A percentile compares a stretch with the other conserved stretches of the same genome.
These are phyloP conservation scores for Clavaria fumosa DNA, from an alignment of 768 basidiomycete genomes.

Conservation along the genomic window DNA sequence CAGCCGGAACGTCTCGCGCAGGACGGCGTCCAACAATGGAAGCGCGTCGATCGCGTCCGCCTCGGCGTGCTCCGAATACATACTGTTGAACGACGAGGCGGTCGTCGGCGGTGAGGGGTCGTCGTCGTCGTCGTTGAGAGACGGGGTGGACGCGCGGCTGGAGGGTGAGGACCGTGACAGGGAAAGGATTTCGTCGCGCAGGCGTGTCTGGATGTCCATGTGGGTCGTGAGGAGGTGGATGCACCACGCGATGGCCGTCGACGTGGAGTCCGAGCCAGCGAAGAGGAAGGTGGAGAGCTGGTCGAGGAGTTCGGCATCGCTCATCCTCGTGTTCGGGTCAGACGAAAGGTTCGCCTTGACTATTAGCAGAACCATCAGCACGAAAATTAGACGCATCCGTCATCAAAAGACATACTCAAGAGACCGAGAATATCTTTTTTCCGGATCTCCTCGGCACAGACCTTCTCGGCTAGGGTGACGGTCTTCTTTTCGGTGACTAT, in stretches of 20 bases:
- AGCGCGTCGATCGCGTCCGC: conserved; percentile 25
- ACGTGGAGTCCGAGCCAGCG: conserved; percentile 46
- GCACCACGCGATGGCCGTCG: conserved; percentile 42
- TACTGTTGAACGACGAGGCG: conserved; percentile 8
- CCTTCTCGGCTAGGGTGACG: conserved; percentile 21
- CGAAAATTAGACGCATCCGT: not conserved
- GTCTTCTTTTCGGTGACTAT: conserved; percentile 29
- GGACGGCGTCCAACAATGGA: conserved; percentile 39
- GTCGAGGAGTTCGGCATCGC: conserved; percentile 47
- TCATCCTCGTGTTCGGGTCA: conserved; percentile 29
- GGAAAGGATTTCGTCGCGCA: conserved; percentile 34
- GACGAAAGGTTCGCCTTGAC: conserved; percentile 45
- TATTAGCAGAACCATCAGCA: conserved; percentile 13
- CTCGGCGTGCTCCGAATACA: conserved; percentile 10
- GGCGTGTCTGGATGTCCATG: conserved; percentile 35
- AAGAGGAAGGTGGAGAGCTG: conserved; percentile 54
- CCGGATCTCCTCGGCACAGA: conserved; percentile 15
- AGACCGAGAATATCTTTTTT: conserved; percentile 36
- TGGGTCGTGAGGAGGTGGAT: conserved; percentile 39
- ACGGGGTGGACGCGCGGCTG: conserved; percentile 10
- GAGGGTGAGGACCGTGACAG: conserved; percentile 7
- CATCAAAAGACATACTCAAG: conserved; percentile 23
- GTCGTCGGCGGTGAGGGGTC: conserved; percentile 4
- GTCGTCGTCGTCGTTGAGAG: conserved; percentile 1
- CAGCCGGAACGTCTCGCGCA: conserved; percentile 42